Percentiles rank a stretch among this genome's conserved stretches.
phyloP scores from a whole-genome alignment of 2,329 filamentous ascomycete species.

The Ramularia collo-cygni region DNA sequence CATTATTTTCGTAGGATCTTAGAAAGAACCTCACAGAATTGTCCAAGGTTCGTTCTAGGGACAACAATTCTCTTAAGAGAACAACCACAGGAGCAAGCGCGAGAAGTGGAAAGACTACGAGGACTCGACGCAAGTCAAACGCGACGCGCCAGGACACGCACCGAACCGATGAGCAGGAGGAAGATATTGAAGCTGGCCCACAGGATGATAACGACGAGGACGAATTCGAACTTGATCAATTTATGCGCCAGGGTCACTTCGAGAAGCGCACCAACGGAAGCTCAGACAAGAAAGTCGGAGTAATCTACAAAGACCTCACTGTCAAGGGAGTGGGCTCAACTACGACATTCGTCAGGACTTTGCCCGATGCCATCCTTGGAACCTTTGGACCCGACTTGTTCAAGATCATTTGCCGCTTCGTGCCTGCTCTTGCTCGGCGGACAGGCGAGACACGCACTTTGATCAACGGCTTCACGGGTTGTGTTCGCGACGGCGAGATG shows the following conservation, averaged over 20 bases:
- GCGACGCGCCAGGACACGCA: constrained; percentile 2
- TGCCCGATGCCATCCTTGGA: constrained; percentile 67
- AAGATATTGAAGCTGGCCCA: constrained; percentile 39
- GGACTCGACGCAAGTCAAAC: constrained; percentile 16
- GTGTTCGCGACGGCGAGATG: constrained; percentile 60
- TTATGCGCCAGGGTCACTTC: constrained; percentile 67
- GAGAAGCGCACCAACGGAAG: constrained; percentile 63
- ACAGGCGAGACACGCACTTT: constrained; percentile 48
- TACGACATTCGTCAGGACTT: constrained; percentile 61
- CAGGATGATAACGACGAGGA: constrained; percentile 46
- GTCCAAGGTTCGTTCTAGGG: constrained; percentile 38
- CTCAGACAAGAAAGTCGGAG: constrained; percentile 69
- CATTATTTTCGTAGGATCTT: constrained; percentile 33
- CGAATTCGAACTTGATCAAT: constrained; percentile 62
- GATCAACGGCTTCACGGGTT: constrained; percentile 61
- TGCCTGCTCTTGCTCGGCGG: constrained; percentile 46
- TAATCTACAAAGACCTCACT: constrained; percentile 68
- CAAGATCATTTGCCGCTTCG: constrained; percentile 49
- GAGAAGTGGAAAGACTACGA: constrained; percentile 25
- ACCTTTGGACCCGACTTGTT: constrained; percentile 79
- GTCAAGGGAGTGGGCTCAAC: constrained; percentile 65
- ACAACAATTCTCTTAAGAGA: constrained; percentile 9
- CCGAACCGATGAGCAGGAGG: constrained; percentile 14
- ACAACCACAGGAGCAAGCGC: constrained; percentile 15
- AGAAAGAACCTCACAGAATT: constrained; percentile 49